A percentile compares a stretch with the other conserved stretches of the same genome.
These are phyloP conservation scores for Botrytis paeoniae DNA, from an alignment of 2,329 filamentous ascomycete species.

Conservation along the genomic window DNA sequence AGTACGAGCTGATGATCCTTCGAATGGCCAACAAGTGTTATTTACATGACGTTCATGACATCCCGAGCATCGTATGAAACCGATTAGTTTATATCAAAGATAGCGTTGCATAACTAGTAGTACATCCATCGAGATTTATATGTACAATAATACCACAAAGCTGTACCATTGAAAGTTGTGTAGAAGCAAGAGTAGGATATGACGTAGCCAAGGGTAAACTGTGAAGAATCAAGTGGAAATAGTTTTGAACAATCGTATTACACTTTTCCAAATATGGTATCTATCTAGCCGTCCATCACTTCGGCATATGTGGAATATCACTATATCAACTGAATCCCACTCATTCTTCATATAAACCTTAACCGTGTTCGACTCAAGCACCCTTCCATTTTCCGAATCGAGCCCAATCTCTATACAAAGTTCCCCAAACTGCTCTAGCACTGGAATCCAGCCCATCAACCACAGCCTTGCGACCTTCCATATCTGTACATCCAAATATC, in stretches of 20 bases:
- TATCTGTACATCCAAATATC: slow-evolving; percentile 47
- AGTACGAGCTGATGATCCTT: neutral
- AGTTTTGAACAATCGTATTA: neutral
- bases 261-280: neutral
- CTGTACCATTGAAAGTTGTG: neutral
- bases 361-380: neutral
- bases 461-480: slow-evolving; percentile 55
- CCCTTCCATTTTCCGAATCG: slow-evolving; percentile 15
- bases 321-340: neutral
- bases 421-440: slow-evolving; percentile 56
- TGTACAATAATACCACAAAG: neutral
- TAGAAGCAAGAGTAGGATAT: neutral
- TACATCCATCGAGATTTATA: neutral
- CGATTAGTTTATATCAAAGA: neutral
- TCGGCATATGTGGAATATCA: neutral
- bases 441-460: slow-evolving; percentile 59
- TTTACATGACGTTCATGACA: no score
- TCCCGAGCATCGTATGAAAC: no score
- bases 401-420: slow-evolving; percentile 56
- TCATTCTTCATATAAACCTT: neutral
- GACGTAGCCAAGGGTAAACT: neutral
- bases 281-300: neutral
- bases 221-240: neutral
- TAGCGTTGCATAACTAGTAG: neutral
- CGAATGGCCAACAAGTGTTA: neutral